phyloP scores from a whole-genome alignment of 305 asterid genomes.

The Fraxinus sp. region DNA sequence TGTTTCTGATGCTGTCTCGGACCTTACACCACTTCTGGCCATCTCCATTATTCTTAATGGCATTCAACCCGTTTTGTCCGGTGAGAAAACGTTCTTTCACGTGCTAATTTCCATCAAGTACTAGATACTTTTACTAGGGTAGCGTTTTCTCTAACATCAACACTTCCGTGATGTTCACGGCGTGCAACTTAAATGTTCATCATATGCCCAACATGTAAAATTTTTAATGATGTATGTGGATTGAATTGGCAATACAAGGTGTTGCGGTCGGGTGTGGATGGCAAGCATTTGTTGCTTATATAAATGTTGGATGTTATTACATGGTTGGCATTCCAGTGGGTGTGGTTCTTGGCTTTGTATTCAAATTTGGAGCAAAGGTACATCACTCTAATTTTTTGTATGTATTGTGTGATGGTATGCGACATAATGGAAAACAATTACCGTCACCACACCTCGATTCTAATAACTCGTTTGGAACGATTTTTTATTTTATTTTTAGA shows the following conservation, averaged over 20 bases:
- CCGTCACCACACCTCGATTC: no score
- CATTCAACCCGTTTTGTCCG: slow-evolving; percentile 75
- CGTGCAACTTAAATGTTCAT: no score
- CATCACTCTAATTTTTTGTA: not conserved
- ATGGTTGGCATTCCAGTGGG: slow-evolving; percentile 38
- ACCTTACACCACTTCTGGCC: slow-evolving; percentile 57
- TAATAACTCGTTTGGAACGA: not conserved
- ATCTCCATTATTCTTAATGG: slow-evolving; percentile 63
- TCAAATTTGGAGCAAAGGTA: slow-evolving; percentile 12
- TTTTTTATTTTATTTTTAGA: not conserved
- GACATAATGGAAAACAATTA: no score
- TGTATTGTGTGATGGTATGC: not conserved
- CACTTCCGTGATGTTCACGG: not conserved
- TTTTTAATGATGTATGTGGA: not conserved
- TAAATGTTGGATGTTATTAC: slow-evolving; percentile 54
- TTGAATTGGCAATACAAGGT: slow-evolving; percentile 24
- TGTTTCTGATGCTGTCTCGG: slow-evolving; percentile 63
- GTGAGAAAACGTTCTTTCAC: slow-evolving; percentile 24
- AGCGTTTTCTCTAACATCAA: not conserved
- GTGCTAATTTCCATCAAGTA: not conserved
- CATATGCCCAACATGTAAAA: no score
- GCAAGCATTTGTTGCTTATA: slow-evolving; percentile 61
- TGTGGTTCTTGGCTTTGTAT: slow-evolving; percentile 28
- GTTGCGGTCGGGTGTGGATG: slow-evolving; percentile 68
- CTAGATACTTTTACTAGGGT: not conserved